phyloP scores from a whole-genome alignment of 2,329 filamentous ascomycete species.

The Cercospora zeae-maydis region DNA sequence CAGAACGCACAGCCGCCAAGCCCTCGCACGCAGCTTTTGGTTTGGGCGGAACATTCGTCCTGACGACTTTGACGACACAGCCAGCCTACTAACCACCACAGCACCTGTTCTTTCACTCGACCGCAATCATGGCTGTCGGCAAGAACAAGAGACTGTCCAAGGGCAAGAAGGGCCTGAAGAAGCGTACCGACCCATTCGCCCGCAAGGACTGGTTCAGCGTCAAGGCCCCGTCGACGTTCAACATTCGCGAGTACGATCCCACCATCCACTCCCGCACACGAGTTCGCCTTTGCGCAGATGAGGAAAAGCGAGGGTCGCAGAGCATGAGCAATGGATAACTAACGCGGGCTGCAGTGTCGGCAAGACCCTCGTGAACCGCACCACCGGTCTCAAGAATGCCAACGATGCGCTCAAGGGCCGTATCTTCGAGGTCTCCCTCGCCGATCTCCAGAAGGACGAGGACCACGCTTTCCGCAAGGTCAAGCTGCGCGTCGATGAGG shows the following conservation, averaged over 20 bases:
- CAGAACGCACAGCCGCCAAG: not conserved
- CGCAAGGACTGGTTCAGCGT: constrained; percentile 98
- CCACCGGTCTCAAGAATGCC: constrained; percentile 99
- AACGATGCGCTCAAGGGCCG: constrained; percentile 98
- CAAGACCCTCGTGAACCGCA: constrained; percentile 99
- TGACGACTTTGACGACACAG: constrained; percentile 5
- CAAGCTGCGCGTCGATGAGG: constrained; percentile 96
- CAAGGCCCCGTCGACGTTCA: constrained; percentile 97
- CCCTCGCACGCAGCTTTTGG: not conserved
- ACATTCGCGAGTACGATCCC: constrained; percentile 83
- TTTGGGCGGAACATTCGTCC: not conserved
- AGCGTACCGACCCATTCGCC: constrained; percentile 98
- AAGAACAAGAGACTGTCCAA: constrained; percentile 99
- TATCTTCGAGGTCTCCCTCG: constrained; percentile 97
- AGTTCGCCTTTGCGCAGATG: constrained; percentile 6
- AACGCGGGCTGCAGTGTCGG: constrained; percentile 69
- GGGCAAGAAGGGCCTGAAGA: constrained; percentile 99
- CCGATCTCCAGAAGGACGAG: constrained; percentile 99
- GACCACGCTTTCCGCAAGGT: constrained; percentile 99
- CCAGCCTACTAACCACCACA: constrained; percentile 23
- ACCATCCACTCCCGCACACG: constrained; percentile 13
- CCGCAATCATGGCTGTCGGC: constrained; percentile 66
- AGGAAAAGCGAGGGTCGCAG: constrained; percentile 1
- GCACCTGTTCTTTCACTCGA: constrained; percentile 24
- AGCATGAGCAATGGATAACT: constrained; percentile 27